Conservation (phyloP, 108 stramenopile species). For the Pseudonitzschia multistriata region DNA sequence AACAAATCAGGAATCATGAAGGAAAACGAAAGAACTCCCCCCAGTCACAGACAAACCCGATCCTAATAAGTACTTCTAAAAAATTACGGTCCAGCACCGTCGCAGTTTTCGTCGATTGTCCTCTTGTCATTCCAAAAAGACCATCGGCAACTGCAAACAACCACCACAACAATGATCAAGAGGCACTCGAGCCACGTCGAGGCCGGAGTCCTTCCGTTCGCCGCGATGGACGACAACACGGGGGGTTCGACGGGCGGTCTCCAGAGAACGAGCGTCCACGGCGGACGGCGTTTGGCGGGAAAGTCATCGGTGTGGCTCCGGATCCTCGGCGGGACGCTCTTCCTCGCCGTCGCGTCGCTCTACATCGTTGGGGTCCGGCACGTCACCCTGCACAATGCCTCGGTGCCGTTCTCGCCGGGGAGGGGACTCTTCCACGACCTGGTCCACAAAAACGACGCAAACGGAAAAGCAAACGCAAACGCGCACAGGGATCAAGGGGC, state of each 20-base stretch:
- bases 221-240: not conserved
- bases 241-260: not conserved
- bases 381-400: not conserved
- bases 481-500: too few relatives aligned
- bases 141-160: too few relatives aligned
- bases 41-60: too few relatives aligned
- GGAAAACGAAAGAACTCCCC: too few relatives aligned
- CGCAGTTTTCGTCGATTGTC: not conserved
- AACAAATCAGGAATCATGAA: too few relatives aligned
- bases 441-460: not conserved
- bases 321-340: not conserved
- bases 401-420: not conserved
- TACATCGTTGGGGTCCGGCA: not conserved
- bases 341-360: not conserved
- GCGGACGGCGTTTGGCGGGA: not conserved
- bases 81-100: too few relatives aligned
- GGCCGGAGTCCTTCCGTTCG: not conserved
- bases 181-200: not conserved
- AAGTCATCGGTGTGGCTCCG: not conserved
- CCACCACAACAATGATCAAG: not conserved
- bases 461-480: not conserved
- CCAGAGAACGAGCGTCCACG: too few relatives aligned
- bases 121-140: too few relatives aligned
- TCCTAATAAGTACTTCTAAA: too few relatives aligned
- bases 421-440: not conserved